Base-by-base conservation (phyloP, 371 early-diverging fungal species). In the Aphelidium insulamus region DNA sequence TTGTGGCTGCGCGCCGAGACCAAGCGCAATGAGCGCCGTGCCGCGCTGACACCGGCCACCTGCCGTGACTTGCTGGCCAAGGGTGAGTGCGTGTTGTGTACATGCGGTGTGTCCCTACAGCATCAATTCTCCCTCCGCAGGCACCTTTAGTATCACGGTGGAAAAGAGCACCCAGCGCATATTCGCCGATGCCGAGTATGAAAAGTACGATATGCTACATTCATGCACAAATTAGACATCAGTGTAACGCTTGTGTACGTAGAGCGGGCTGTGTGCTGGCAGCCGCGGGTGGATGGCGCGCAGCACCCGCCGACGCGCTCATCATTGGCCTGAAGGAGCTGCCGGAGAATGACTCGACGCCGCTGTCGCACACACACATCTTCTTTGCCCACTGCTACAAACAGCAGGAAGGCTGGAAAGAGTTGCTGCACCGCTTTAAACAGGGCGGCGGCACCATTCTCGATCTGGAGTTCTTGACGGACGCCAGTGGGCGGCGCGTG, bases 321-420 rank as follows among this genome's bases (percentile, higher is more conserved):
- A 77, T 94, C 48, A 68, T 86, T 21, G 95, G 86, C 20, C 68
- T 94, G 38, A 94, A 94, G 66, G 95, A 94, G 50, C 67, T 94
- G 20, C 87, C 88, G n/a, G 90, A 88, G 48, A 72, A 73, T 44
- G 87, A 86, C 54, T 54, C 62, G 33, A 64, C 77, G 23, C 82
- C 91, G 29, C 68, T 91, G n/a, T 56, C 66, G n/a, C 90, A 91
- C 53, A 69, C 67, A 17, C 95, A 94, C 55, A 85, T 94, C 50
- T 82, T 86, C 63, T 94, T 94, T 54, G 94, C 91, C 26, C 91
- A 94, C 52, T 90, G 90, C 61, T 94, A 66, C 69, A 94, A 94
- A 70, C 56, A 66, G 39, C 91, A 94, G 56, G 79, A 56, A 36
- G 91, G 91, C 16, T 94, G 90, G 91, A 68, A 69, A 46, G 77